These are phyloP conservation scores for Staphylotrichum tortipilum DNA, from an alignment of 495 filamentous ascomycete genomes.

Conservation along the genomic window DNA sequence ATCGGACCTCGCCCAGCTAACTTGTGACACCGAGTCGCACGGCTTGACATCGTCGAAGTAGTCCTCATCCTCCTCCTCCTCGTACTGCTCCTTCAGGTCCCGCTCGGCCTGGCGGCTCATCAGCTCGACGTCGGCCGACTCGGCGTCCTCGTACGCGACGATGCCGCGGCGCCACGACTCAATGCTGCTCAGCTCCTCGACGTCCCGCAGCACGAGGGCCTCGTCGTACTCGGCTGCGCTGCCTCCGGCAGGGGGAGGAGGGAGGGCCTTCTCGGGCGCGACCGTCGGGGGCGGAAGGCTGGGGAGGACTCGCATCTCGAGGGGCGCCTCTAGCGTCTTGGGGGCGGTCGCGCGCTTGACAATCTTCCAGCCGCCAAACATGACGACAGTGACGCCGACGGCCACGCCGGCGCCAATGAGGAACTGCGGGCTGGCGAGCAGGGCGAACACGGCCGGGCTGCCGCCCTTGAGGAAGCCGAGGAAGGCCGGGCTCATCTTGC, in stretches of 20 bases:
- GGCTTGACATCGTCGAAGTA: constrained; percentile 22
- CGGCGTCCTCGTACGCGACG: constrained; percentile 46
- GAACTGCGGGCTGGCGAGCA: constrained; percentile 87
- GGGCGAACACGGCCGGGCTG: constrained; percentile 74
- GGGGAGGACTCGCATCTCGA: constrained; percentile 35
- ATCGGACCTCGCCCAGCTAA: constrained; percentile 11
- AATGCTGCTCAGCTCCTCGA: constrained; percentile 53
- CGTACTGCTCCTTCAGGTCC: constrained; percentile 36
- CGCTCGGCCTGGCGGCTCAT: constrained; percentile 69
- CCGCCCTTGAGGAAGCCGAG: constrained; percentile 64
- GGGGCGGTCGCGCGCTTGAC: constrained; percentile 64
- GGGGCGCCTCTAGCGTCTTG: constrained; percentile 46
- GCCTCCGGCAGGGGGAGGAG: not conserved
- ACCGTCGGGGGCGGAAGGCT: not conserved
- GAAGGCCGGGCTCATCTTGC: constrained; percentile 78
- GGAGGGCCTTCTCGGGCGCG: not conserved
- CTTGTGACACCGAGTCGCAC: constrained; percentile 22
- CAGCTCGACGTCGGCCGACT: constrained; percentile 75
- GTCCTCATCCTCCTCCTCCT: constrained; percentile 4
- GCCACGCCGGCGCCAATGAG: constrained; percentile 84
- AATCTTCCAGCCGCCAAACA: constrained; percentile 94
- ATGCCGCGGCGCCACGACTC: constrained; percentile 85
- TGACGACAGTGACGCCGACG: constrained; percentile 82
- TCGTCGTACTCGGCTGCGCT: constrained; percentile 18
- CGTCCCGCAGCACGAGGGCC: constrained; percentile 37